Evolutionary conservation across 768 basidiomycete genomes (phyloP).

Genomic region (Pholiota conissans): DNA sequence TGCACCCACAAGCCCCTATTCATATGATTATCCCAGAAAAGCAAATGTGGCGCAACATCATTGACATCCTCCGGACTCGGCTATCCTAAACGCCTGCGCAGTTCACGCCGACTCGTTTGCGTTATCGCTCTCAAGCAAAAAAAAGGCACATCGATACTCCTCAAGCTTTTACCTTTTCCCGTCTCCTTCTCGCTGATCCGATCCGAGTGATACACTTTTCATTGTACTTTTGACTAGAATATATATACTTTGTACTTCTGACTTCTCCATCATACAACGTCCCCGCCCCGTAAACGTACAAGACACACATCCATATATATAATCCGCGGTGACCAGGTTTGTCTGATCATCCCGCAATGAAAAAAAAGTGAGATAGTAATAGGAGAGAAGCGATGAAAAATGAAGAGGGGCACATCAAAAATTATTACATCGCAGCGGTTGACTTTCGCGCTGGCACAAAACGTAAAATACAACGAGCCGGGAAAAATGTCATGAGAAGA

Average conservation of each 20-base stretch:
- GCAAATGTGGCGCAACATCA: background rate
- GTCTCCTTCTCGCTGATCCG: background rate
- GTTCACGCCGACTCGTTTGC: no score
- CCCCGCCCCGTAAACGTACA: slow-evolving; percentile 2
- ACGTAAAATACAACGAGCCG: slow-evolving; percentile 15
- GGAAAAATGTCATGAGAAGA: slow-evolving; percentile 4
- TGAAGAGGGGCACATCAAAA: slow-evolving; percentile 2
- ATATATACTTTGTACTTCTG: background rate
- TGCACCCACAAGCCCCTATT: no score
- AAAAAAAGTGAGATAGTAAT: background rate
- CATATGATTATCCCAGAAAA: background rate
- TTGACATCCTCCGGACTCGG: background rate
- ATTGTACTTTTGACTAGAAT: background rate
- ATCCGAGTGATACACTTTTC: background rate
- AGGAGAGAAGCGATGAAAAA: background rate
- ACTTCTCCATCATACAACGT: slow-evolving; percentile 14
- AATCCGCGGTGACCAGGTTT: background rate
- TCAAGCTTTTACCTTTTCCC: background rate
- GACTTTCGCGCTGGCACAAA: slow-evolving; percentile 5
- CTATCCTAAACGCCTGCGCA: background rate
- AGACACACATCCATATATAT: slow-evolving; percentile 11
- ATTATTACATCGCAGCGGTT: slow-evolving; percentile 18
- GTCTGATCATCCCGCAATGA: no score
- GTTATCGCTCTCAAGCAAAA: no score
- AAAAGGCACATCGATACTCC: background rate